Evolutionary conservation across 441 rosid genomes (phyloP), one percentile per base, ranked within the genome.

Genomic region (Mallotus japonicus): DNA sequence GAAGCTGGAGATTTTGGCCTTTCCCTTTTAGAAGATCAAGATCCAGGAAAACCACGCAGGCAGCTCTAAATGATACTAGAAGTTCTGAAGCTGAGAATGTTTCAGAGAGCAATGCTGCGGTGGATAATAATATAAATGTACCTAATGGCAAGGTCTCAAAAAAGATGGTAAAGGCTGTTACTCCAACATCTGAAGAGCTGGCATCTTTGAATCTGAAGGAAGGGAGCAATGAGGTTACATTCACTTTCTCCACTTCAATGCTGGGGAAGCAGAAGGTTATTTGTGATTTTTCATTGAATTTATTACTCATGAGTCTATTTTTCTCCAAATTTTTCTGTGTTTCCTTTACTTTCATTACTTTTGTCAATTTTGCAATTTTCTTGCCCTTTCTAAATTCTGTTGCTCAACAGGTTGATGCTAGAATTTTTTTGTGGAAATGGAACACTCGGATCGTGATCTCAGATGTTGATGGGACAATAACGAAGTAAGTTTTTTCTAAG

Each of bases 401-500:
- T 56, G 42, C 75, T 67, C 15, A 73, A 70, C 86, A 96, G 99
- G 96, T 96, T 76, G 97, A 96, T 67, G 97, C 98, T 7, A 87
- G 94, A 75, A 93, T 96, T 58, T 93, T 81, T 87, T 83, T 90
- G 77, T 96, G 99, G 99, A 93, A 93, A 79, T 96, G 98, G 98
- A 88, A 89, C 83, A 77, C 92, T 73, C 93, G 89, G 24, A 85
- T 96, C 56, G 98, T 96, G 71, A 85, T 96, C 78, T 93, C 98
- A 17, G 99, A 96, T 86, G 99, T 96, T 75, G 99, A 96, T 82
- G 99, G 99, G 79, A 96, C 99, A 62, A 96, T 96, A 73, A 96
- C 99, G 71, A 93, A 83, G 99, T 92, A 82, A 83, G 88, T 10
- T 0, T 28, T 42, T 20, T 10, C 13, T 8, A 24, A 19, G 17